A percentile compares a stretch with the other conserved stretches of the same genome.
phyloP scores from a whole-genome alignment of 2,329 filamentous ascomycete genomes.

The Talaromyces sp. region DNA sequence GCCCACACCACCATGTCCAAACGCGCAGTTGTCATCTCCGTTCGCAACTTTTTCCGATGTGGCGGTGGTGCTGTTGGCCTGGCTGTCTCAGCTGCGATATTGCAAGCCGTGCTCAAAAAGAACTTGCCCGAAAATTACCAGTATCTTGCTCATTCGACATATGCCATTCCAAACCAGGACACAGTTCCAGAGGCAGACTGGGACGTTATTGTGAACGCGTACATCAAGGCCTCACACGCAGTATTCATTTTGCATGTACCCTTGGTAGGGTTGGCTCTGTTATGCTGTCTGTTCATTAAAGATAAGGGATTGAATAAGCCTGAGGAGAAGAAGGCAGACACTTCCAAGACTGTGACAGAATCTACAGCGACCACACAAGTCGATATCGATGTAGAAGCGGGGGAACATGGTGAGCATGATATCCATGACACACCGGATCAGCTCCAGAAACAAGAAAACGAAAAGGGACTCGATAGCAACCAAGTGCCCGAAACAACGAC shows the following conservation, averaged over 20 bases:
- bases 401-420: constrained; percentile 5
- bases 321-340: constrained; percentile 22
- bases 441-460: neutral
- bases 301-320: constrained; percentile 43
- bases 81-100: constrained; percentile 52
- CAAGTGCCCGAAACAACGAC: neutral
- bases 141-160: constrained; percentile 36
- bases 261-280: constrained; percentile 47
- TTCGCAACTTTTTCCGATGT: constrained; percentile 58
- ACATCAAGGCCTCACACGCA: constrained; percentile 49
- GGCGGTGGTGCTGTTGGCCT: constrained; percentile 56
- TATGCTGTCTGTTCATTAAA: constrained; percentile 49
- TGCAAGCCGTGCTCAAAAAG: constrained; percentile 33
- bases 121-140: constrained; percentile 36
- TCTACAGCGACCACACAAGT: constrained; percentile 7
- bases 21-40: constrained; percentile 58
- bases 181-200: constrained; percentile 29
- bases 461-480: neutral
- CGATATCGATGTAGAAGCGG: constrained; percentile 1
- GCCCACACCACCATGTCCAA: constrained; percentile 54
- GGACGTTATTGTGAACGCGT: constrained; percentile 44
- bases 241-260: constrained; percentile 57
- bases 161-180: constrained; percentile 26
- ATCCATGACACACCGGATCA: constrained; percentile 10
- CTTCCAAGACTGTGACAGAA: neutral